These are phyloP conservation scores for Penicillium thymicola DNA, from an alignment of 2,329 filamentous ascomycete species.

Conservation along the genomic window DNA sequence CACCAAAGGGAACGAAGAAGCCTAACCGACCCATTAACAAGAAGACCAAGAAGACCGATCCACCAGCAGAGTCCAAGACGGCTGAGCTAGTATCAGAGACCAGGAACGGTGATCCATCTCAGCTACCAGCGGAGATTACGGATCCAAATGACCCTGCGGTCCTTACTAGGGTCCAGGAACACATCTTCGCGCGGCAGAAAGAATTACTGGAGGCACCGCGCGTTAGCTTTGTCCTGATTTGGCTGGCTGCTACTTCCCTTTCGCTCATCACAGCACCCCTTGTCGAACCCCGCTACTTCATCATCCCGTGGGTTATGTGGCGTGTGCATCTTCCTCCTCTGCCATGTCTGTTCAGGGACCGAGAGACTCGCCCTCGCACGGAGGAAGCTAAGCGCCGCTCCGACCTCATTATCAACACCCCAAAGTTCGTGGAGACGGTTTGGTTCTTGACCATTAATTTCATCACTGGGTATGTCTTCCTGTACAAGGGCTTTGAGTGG, in stretches of 20 bases:
- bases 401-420: slow-evolving; percentile 27
- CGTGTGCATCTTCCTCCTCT: slow-evolving; percentile 66
- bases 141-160: slow-evolving; percentile 28
- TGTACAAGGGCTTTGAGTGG: slow-evolving; percentile 58
- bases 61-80: slow-evolving; percentile 5
- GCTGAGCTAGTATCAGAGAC: slow-evolving; percentile 4
- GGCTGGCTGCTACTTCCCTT: slow-evolving; percentile 67
- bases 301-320: slow-evolving; percentile 93
- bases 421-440: slow-evolving; percentile 50
- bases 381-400: slow-evolving; percentile 26
- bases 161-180: slow-evolving; percentile 28
- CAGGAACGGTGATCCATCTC: background rate
- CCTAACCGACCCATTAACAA: slow-evolving; percentile 26
- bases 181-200: slow-evolving; percentile 31
- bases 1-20: slow-evolving; percentile 22
- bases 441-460: slow-evolving; percentile 57
- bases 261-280: slow-evolving; percentile 85
- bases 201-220: slow-evolving; percentile 30
- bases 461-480: slow-evolving; percentile 54
- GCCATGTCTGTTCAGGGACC: slow-evolving; percentile 33
- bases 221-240: slow-evolving; percentile 57
- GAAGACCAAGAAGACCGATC: slow-evolving; percentile 8
- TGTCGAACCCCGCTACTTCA: slow-evolving; percentile 94
- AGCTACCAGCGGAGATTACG: background rate
- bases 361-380: slow-evolving; percentile 23